Percentiles rank a stretch among this genome's conserved stretches.
These are phyloP conservation scores for Colletotrichum sp. DNA, from an alignment of 2,329 filamentous ascomycete genomes.

Conservation along the genomic window DNA sequence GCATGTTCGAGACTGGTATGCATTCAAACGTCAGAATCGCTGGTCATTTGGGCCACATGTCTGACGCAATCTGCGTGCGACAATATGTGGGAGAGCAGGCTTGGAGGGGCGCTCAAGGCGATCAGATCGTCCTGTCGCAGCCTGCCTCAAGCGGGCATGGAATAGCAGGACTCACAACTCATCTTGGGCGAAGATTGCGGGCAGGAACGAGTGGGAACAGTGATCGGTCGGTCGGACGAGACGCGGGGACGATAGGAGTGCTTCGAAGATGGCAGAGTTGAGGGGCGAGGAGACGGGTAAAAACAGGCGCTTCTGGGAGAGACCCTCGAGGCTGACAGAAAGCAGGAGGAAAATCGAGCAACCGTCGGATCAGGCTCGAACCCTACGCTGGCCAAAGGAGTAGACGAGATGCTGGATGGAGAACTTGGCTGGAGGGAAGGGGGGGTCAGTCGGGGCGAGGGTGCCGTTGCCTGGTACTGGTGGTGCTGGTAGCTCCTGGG, in stretches of 20 bases:
- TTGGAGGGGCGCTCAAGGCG: background rate
- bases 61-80: background rate
- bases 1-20: slow-evolving; percentile 78
- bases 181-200: slow-evolving; percentile 28
- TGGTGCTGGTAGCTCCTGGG: slow-evolving; percentile 1
- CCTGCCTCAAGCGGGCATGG: background rate
- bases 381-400: slow-evolving; percentile 11
- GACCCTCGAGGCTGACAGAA: slow-evolving; percentile 1
- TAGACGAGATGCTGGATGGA: slow-evolving; percentile 16
- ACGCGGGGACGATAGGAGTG: background rate
- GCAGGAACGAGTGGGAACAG: background rate
- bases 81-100: background rate
- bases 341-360: slow-evolving; percentile 7
- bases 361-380: slow-evolving; percentile 12
- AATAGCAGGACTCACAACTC: slow-evolving; percentile 40
- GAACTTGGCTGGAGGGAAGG: slow-evolving; percentile 12
- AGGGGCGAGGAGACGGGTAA: slow-evolving; percentile 7
- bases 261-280: background rate
- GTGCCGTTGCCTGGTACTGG: background rate
- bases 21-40: slow-evolving; percentile 26
- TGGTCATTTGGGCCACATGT: background rate
- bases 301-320: background rate
- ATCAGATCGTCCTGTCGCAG: background rate
- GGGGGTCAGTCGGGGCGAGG: background rate
- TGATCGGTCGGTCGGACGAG: background rate